phyloP scores from a whole-genome alignment of 2,329 filamentous ascomycete species.

The Ophiosphaerella narmari region DNA sequence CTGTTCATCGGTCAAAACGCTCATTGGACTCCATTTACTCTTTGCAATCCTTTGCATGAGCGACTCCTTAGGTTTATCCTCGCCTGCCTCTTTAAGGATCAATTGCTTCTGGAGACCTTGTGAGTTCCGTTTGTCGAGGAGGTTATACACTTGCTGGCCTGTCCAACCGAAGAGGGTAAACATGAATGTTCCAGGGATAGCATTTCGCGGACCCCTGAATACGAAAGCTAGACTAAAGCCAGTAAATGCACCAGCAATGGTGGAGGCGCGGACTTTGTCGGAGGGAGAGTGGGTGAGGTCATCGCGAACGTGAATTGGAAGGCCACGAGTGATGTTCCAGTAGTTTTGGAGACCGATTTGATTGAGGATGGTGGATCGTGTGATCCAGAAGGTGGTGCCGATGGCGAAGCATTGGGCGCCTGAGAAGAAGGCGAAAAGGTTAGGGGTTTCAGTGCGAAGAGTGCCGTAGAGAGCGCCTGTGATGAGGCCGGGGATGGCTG shows the following conservation, averaged over 20 bases:
- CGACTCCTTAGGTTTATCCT: conserved; percentile 44
- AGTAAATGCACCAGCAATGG: conserved; percentile 71
- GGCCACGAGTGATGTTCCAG: conserved; percentile 35
- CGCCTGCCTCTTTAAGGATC: conserved; percentile 22
- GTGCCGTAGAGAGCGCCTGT: conserved; percentile 53
- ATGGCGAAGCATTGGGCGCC: conserved; percentile 82
- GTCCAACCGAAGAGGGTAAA: conserved; percentile 62
- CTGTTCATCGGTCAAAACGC: conserved; percentile 71
- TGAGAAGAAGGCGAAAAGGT: conserved; percentile 72
- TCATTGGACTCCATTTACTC: conserved; percentile 74
- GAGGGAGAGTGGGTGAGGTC: conserved; percentile 56
- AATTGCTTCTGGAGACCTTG: conserved; percentile 41
- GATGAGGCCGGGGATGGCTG: conserved; percentile 69
- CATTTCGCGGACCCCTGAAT: conserved; percentile 50
- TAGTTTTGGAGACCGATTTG: conserved; percentile 35
- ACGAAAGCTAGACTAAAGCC: conserved; percentile 59
- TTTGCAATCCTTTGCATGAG: conserved; percentile 58
- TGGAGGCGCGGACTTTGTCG: conserved; percentile 70
- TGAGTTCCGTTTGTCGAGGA: conserved; percentile 54
- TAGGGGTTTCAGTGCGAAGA: conserved; percentile 67
- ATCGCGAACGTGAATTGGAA: conserved; percentile 21
- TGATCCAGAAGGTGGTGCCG: conserved; percentile 77
- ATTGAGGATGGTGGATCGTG: conserved; percentile 47
- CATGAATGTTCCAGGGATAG: conserved; percentile 62
- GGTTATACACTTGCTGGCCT: conserved; percentile 63